Evolutionary conservation across 192 early-diverging fungal species (phyloP).

Genomic region (Podila horticola): DNA sequence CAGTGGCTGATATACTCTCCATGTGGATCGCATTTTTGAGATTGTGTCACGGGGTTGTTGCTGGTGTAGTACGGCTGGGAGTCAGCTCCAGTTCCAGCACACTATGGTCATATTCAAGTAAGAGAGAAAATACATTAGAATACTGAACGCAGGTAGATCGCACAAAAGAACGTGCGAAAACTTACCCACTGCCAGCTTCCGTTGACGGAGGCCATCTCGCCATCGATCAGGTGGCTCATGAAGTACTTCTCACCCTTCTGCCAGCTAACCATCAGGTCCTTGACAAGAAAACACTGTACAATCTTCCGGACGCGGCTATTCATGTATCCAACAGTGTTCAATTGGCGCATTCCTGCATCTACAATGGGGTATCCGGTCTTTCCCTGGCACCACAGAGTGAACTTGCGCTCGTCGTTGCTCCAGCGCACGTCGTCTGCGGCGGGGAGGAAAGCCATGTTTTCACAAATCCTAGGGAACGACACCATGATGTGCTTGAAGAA

Average conservation of each 20-base stretch:
- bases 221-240: conserved; percentile 71
- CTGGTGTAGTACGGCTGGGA: conserved; percentile 76
- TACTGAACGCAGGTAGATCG: neutral
- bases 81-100: conserved; percentile 74
- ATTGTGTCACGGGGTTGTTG: conserved; percentile 65
- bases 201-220: conserved; percentile 76
- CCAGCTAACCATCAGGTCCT: conserved; percentile 72
- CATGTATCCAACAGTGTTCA: conserved; percentile 69
- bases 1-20: conserved; percentile 69
- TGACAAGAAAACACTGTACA: conserved; percentile 59
- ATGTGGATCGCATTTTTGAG: conserved; percentile 62
- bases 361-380: conserved; percentile 74
- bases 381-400: conserved; percentile 69
- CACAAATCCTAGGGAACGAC: conserved; percentile 67
- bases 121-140: neutral
- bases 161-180: neutral
- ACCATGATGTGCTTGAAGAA: conserved; percentile 71
- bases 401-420: conserved; percentile 57
- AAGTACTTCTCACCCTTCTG: conserved; percentile 75
- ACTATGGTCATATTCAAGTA: conserved; percentile 11
- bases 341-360: conserved; percentile 75
- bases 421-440: conserved; percentile 63
- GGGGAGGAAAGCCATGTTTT: conserved; percentile 64
- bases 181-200: conserved; percentile 76
- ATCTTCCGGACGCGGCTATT: conserved; percentile 73